phyloP scores from a whole-genome alignment of 2,329 filamentous ascomycete genomes.

The Stemphylium lycopersici region DNA sequence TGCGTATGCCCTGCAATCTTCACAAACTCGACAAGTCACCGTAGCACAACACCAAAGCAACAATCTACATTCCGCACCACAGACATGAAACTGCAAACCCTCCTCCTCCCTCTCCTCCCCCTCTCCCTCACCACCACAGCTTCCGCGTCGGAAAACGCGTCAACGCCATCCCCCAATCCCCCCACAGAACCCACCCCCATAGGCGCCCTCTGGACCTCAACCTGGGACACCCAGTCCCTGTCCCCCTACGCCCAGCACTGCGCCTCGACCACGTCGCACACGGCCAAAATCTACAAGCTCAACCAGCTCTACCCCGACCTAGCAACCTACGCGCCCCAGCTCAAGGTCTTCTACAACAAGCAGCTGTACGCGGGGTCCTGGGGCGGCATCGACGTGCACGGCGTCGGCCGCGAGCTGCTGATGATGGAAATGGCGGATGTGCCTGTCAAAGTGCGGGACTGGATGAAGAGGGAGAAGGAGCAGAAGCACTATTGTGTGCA shows the following conservation, averaged over 20 bases:
- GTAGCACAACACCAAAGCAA: too few species aligned
- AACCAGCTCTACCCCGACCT: slow-evolving; percentile 42
- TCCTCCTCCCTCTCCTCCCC: slow-evolving; percentile 19
- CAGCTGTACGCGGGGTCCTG: slow-evolving; percentile 58
- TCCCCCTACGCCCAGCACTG: slow-evolving; percentile 32
- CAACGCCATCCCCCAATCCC: background rate
- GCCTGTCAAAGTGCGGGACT: slow-evolving; percentile 52
- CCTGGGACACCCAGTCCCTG: slow-evolving; percentile 34
- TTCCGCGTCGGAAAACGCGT: slow-evolving; percentile 2
- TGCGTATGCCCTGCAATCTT: too few species aligned
- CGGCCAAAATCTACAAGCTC: slow-evolving; percentile 40
- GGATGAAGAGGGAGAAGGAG: slow-evolving; percentile 56
- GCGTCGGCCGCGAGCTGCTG: slow-evolving; percentile 56
- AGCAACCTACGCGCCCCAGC: slow-evolving; percentile 37
- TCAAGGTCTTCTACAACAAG: slow-evolving; percentile 48
- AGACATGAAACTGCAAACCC: background rate
- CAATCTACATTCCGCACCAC: slow-evolving; percentile 1
- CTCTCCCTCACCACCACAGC: slow-evolving; percentile 10
- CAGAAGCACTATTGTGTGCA: slow-evolving; percentile 50
- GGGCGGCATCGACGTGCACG: slow-evolving; percentile 61
- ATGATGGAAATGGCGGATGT: slow-evolving; percentile 56
- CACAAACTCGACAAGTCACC: too few species aligned
- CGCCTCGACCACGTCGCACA: slow-evolving; percentile 24
- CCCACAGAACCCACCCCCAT: slow-evolving; percentile 35
- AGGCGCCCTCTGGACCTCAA: slow-evolving; percentile 40